A percentile compares a stretch with the other conserved stretches of the same genome.
Evolutionary conservation across 2,329 filamentous ascomycete genomes (phyloP).

Genomic region (Pseudogymnoascus sp.): DNA sequence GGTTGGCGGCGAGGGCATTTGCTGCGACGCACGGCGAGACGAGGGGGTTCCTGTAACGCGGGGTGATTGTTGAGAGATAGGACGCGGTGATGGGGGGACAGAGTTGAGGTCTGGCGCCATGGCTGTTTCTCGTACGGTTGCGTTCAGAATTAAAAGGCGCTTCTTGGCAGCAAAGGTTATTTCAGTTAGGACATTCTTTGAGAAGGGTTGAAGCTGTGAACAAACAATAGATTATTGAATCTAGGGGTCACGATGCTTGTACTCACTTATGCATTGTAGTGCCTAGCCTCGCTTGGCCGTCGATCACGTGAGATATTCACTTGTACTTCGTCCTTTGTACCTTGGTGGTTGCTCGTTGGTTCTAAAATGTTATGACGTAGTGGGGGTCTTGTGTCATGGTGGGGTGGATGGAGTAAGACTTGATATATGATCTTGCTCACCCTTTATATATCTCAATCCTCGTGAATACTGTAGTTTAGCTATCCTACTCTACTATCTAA

Average conservation of each 20-base stretch:
- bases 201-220: neutral
- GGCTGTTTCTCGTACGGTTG: neutral
- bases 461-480: neutral
- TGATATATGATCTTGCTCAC: neutral
- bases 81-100: slow-evolving; percentile 26
- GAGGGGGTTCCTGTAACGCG: slow-evolving; percentile 21
- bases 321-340: neutral
- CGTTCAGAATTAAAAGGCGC: neutral
- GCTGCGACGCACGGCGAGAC: slow-evolving; percentile 25
- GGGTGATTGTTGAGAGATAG: slow-evolving; percentile 19
- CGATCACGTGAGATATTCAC: neutral
- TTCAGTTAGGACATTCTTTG: neutral
- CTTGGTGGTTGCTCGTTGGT: slow-evolving; percentile 2
- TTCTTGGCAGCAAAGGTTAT: neutral
- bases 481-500: neutral
- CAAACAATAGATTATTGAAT: neutral
- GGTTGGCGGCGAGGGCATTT: slow-evolving; percentile 18
- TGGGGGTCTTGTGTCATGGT: slow-evolving; percentile 7
- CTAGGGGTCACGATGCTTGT: neutral
- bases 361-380: neutral
- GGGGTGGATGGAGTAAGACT: neutral
- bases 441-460: neutral
- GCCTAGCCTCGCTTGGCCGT: neutral
- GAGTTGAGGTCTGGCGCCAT: slow-evolving; percentile 32
- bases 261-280: neutral